Conservation (phyloP, 2,329 filamentous ascomycete species). For the Claviceps paspali region DNA sequence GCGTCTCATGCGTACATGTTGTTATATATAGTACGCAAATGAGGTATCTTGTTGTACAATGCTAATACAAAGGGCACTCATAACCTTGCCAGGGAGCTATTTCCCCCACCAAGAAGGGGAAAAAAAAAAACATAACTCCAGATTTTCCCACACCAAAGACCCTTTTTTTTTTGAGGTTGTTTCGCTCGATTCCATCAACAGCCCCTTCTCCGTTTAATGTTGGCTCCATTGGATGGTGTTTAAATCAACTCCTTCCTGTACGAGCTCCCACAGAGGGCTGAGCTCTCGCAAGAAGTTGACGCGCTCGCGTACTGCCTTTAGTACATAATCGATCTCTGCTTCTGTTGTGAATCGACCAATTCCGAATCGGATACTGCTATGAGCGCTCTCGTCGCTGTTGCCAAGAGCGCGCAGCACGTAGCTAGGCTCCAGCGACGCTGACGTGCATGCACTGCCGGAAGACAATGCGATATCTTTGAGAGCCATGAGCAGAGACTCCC, state of each 20-base stretch:
- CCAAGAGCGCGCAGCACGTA: conserved; percentile 91
- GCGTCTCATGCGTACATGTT: no score
- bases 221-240: conserved; percentile 98
- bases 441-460: conserved; percentile 93
- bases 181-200: no score
- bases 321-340: conserved; percentile 87
- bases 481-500: conserved; percentile 94
- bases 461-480: conserved; percentile 95
- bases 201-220: no score
- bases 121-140: no score
- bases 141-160: no score
- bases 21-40: no score
- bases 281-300: conserved; percentile 89
- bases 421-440: conserved; percentile 87
- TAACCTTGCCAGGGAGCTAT: conserved; percentile 8
- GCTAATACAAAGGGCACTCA: conserved; percentile 17
- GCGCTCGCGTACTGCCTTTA: conserved; percentile 82
- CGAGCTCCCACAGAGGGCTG: conserved; percentile 91
- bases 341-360: conserved; percentile 96
- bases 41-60: conserved; percentile 21
- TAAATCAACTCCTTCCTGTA: conserved; percentile 90
- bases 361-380: conserved; percentile 94
- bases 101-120: no score
- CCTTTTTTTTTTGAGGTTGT: no score
- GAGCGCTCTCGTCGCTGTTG: conserved; percentile 92